phyloP scores from a whole-genome alignment of 2,329 filamentous ascomycete species.

The Sordariomycetes sp. region DNA sequence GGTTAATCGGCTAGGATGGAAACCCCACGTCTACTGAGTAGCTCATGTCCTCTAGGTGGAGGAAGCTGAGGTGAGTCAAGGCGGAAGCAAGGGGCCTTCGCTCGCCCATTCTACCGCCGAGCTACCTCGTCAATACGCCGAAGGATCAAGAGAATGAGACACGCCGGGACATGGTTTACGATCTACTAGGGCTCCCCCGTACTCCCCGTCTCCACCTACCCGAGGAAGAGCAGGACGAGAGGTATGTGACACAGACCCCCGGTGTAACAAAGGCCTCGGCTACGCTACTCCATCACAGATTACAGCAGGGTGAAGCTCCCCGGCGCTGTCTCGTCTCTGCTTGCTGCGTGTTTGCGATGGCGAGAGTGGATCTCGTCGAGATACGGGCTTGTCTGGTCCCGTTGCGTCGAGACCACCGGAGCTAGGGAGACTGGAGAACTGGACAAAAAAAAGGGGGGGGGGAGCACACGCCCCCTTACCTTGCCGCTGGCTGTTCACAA shows the following conservation, averaged over 20 bases:
- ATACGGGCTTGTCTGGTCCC: no score
- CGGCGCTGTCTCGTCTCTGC: neutral
- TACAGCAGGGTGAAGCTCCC: neutral
- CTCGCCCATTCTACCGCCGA: neutral
- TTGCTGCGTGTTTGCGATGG: neutral
- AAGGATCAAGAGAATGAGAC: neutral
- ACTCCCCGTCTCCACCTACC: neutral
- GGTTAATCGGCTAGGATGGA: neutral
- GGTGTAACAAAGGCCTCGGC: neutral
- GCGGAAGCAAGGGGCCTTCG: neutral
- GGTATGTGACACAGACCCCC: neutral
- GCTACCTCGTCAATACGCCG: neutral
- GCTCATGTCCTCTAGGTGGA: neutral
- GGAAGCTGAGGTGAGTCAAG: neutral
- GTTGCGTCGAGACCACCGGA: neutral
- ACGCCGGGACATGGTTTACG: neutral
- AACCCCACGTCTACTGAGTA: neutral
- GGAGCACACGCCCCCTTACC: neutral
- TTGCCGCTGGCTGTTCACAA: neutral
- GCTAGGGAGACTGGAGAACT: neutral
- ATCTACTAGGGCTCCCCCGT: neutral
- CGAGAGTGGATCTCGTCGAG: neutral
- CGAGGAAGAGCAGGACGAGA: neutral
- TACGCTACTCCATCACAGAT: neutral
- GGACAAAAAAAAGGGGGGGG: neutral